Base-by-base conservation (phyloP, 441 rosid species). In the Pelargonium citronellum region DNA sequence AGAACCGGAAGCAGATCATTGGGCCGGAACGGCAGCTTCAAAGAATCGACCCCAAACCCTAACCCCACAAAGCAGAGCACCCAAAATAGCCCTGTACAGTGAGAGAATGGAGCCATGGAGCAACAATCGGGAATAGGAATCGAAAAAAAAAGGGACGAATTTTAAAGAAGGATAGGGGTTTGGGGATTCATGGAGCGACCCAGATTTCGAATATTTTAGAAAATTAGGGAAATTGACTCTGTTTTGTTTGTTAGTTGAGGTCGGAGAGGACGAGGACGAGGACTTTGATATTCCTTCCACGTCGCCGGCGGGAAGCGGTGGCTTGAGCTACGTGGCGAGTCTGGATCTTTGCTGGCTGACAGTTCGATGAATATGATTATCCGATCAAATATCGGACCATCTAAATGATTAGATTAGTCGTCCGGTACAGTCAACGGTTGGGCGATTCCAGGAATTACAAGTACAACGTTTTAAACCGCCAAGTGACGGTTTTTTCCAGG, bases 1-100 rank as follows among this genome's bases (percentile, higher is more conserved):
- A 91, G 76, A 71, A 87, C 77, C 44, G 99, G 96, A 55, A 94
- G 95, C 68, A 91, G 85, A 70, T 94, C 97, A 39, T 87, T 82
- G 74, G 83, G 77, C 74, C 85, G 74, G 67, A 94, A 87, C 0
- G 97, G 97, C 20, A 87, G 81, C 73, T 87, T 89, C 10, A 90
- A 49, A 55, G 91, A 19, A 65, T 77, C 83, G 44, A 79, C 77
- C 75, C 71, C 84, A 44, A 81, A 79, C 67, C 83, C 86, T 69
- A 85, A 79, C 74, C 86, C 87, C 75, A 84, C 71, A 66, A 84
- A 41, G 61, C 76, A 87, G 49, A 76, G 69, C 2, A 83, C 53
- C 12, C 71, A 66, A 8, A 73, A 63, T 53, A 73, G 24, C 30
- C 61, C 61, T 19, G 17, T 55, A 15, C 24, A 55, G 61, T 15